phyloP scores from a whole-genome alignment of 2,329 filamentous ascomycete species.

The Cucurbitaria berberidis region DNA sequence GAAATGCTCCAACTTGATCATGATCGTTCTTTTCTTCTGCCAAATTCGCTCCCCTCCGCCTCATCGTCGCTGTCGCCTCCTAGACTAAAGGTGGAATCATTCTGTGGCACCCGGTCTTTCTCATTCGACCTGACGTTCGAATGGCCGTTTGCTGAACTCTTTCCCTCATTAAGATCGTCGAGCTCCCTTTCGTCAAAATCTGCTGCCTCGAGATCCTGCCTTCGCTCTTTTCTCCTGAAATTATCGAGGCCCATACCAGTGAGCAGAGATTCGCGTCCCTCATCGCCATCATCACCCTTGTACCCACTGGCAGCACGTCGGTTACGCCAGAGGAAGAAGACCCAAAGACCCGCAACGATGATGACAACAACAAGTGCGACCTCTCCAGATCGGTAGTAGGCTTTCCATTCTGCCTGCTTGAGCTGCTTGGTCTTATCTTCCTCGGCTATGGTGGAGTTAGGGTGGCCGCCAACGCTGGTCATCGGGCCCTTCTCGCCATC shows the following conservation, averaged over 20 bases:
- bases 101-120: conserved; percentile 40
- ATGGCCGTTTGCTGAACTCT: conserved; percentile 33
- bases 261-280: conserved; percentile 53
- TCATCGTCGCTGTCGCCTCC: conserved; percentile 54
- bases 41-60: conserved; percentile 42
- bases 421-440: conserved; percentile 73
- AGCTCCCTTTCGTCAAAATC: conserved; percentile 68
- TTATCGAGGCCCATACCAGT: conserved; percentile 56
- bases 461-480: conserved; percentile 76
- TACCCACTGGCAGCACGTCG: conserved; percentile 52
- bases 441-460: conserved; percentile 71
- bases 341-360: conserved; percentile 75
- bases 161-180: conserved; percentile 56
- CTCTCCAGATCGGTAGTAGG: conserved; percentile 87
- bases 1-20: conserved; percentile 7
- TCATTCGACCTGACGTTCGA: conserved; percentile 27
- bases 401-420: conserved; percentile 85
- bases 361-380: conserved; percentile 82
- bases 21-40: conserved; percentile 38
- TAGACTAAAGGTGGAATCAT: conserved; percentile 54
- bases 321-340: conserved; percentile 69
- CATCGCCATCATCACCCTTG: conserved; percentile 50
- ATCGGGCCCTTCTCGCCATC: conserved; percentile 84
- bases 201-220: conserved; percentile 64
- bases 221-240: conserved; percentile 51